A percentile compares a stretch with the other conserved stretches of the same genome.
Conservation (phyloP, 176 grass and related monocot genomes). For the Ensete glaucum region DNA sequence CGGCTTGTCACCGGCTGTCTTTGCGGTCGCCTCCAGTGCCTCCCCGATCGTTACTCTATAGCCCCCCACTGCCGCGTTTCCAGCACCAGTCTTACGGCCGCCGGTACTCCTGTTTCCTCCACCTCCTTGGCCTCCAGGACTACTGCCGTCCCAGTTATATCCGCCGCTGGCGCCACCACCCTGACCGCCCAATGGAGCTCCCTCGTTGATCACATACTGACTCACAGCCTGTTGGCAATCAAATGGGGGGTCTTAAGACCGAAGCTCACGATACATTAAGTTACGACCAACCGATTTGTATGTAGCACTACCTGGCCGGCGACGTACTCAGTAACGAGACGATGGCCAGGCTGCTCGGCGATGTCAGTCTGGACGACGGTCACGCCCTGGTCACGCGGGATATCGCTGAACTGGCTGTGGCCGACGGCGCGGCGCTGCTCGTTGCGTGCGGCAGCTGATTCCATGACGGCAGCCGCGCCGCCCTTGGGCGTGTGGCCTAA, state of each 20-base stretch:
- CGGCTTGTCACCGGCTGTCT: conserved; percentile 9
- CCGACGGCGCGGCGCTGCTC: conserved; percentile 30
- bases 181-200: not conserved
- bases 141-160: conserved; percentile 9
- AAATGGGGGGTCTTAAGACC: not conserved
- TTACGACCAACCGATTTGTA: not conserved
- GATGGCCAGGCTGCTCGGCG: conserved; percentile 17
- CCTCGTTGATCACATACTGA: not conserved
- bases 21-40: conserved; percentile 26
- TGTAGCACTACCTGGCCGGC: conserved; percentile 29
- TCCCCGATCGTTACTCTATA: conserved; percentile 27
- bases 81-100: not conserved
- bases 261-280: not conserved
- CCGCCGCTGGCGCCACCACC: conserved; percentile 1
- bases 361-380: conserved; percentile 39
- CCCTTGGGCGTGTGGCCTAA: conserved; percentile 34
- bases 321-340: conserved; percentile 45
- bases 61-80: not conserved
- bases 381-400: conserved; percentile 18
- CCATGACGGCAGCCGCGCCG: conserved; percentile 28
- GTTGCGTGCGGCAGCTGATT: conserved; percentile 43
- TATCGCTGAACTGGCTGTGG: conserved; percentile 20
- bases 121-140: conserved; percentile 10
- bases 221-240: not conserved
- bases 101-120: not conserved